A percentile compares a stretch with the other conserved stretches of the same genome.
phyloP scores from a whole-genome alignment of 352 stramenopile genomes.

The Poterioochromonas sp. region DNA sequence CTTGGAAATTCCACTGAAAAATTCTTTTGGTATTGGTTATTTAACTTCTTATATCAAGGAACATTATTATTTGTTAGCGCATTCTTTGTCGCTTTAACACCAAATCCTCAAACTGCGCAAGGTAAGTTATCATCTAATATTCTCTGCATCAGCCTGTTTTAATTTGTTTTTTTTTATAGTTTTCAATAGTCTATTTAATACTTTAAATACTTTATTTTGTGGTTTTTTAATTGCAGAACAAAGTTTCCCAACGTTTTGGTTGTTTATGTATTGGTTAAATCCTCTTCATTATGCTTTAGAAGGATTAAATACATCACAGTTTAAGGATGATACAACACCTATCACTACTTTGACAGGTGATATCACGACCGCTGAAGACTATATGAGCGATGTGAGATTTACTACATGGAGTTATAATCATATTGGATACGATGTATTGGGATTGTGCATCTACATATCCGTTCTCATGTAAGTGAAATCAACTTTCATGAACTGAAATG shows the following conservation, averaged over 20 bases:
- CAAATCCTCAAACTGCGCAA: neutral
- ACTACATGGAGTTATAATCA: neutral
- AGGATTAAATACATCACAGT: neutral
- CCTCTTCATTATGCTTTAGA: conserved; percentile 6
- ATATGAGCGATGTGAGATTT: neutral
- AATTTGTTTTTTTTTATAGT: conserved; percentile 44
- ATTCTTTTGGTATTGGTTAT: conserved; percentile 26
- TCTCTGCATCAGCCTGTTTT: too few relatives aligned
- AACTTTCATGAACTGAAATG: neutral
- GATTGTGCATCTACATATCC: neutral
- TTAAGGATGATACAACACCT: neutral
- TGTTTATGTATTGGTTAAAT: conserved; percentile 14
- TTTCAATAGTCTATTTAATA: conserved; percentile 52
- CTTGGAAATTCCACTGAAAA: neutral
- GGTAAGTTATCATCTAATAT: neutral
- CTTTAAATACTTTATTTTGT: conserved; percentile 38
- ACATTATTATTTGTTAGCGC: neutral
- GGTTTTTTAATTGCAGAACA: neutral
- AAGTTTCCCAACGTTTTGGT: neutral
- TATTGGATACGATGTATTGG: neutral
- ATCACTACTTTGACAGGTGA: neutral
- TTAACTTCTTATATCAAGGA: neutral
- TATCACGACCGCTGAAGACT: neutral
- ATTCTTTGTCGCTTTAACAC: neutral
- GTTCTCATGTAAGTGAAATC: neutral